Evolutionary conservation across 176 grass and related monocot genomes (phyloP).

Genomic region (Poa annua): DNA sequence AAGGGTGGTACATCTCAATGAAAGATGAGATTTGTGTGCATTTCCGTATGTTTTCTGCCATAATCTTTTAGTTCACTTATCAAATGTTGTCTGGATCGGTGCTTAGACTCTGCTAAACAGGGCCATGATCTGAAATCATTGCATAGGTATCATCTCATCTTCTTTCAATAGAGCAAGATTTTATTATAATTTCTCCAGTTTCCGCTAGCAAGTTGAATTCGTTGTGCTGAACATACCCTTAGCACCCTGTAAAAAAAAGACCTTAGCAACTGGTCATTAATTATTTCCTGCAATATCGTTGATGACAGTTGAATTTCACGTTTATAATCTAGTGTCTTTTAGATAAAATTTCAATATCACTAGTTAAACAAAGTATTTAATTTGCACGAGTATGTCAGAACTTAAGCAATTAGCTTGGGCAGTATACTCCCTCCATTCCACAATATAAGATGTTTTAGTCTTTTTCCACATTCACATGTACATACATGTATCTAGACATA

Average conservation of each 20-base stretch:
- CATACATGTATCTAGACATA: no score
- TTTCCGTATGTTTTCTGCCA: background rate
- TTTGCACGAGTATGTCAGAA: background rate
- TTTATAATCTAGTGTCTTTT: background rate
- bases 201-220: background rate
- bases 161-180: background rate
- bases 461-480: no score
- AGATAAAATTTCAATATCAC: background rate
- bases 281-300: background rate
- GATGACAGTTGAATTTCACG: conserved; percentile 27
- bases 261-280: background rate
- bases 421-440: no score
- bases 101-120: background rate
- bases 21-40: background rate
- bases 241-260: no score
- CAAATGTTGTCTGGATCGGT: conserved; percentile 9
- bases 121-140: conserved; percentile 7
- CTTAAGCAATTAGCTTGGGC: background rate
- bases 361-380: background rate
- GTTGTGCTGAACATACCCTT: background rate
- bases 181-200: background rate
- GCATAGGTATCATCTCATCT: background rate
- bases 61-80: background rate
- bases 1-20: background rate
- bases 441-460: no score